A percentile compares a stretch with the other conserved stretches of the same genome.
Conservation (phyloP, 352 stramenopile genomes). For the Phytophthora colocasiae region DNA sequence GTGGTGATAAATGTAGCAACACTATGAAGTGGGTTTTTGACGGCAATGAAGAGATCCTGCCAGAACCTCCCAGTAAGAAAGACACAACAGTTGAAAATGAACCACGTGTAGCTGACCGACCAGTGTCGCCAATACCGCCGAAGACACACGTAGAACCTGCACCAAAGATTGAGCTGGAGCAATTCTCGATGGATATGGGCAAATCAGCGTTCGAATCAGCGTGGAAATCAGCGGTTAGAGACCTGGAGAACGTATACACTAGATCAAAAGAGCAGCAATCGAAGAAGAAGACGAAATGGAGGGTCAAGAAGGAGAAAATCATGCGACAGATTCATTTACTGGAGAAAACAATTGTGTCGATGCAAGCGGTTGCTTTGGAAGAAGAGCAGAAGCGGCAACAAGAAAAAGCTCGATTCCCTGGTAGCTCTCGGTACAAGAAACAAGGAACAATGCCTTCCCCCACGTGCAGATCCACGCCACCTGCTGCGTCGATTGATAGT, state of each 20-base stretch:
- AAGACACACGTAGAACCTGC: conserved; percentile 1
- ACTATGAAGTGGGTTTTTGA: conserved; percentile 37
- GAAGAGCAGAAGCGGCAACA: conserved; percentile 53
- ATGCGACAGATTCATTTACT: conserved; percentile 72
- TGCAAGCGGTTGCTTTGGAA: conserved; percentile 61
- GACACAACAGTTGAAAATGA: neutral
- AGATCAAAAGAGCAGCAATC: conserved; percentile 49
- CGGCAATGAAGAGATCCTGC: conserved; percentile 34
- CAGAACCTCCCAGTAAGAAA: conserved; percentile 21
- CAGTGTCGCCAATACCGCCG: neutral
- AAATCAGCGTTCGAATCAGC: conserved; percentile 58
- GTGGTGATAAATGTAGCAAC: conserved; percentile 31
- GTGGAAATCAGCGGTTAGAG: conserved; percentile 56
- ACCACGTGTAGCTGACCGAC: neutral
- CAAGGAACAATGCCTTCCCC: conserved; percentile 26
- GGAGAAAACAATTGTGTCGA: conserved; percentile 75
- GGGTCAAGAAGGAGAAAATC: conserved; percentile 71
- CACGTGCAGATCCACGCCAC: conserved; percentile 23
- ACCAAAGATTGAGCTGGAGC: conserved; percentile 29
- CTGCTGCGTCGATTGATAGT: conserved; percentile 35
- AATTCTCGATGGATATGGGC: conserved; percentile 58
- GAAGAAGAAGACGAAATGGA: conserved; percentile 59
- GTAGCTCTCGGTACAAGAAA: conserved; percentile 34
- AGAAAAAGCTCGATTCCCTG: conserved; percentile 39
- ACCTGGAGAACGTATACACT: conserved; percentile 59